Evolutionary conservation across 2,329 filamentous ascomycete genomes (phyloP), one percentile per base, ranked within the genome.

Genomic region (Colletotrichum sublineola): DNA sequence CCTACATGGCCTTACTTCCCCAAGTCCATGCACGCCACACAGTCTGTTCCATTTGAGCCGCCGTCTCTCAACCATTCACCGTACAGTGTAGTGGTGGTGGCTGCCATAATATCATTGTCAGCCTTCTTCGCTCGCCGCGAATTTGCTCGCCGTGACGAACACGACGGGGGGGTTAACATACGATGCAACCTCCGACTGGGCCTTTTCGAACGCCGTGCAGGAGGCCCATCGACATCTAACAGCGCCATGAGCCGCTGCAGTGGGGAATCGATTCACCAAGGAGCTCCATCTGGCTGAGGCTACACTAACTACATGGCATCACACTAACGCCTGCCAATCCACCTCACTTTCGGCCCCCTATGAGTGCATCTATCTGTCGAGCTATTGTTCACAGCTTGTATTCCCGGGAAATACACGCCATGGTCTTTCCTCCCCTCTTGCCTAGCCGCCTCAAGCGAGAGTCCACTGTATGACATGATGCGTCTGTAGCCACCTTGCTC

Each of bases 371-470:
- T 64, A 68, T 48, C 65, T 68, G 57, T 71, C 68, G 68, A 58
- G 57, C 50, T 58, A 58, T 68, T 71, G 68, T 64, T 68, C 68
- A 71, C 64, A 63, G 64, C 68, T 71, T 71, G 64, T 57, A 63
- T 58, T 38, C 57, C 44, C 57, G 68, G 64, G 68, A 63, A 68
- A 58, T 33, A 38, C 38, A 38, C 44, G 58, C 52, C 44, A 71
- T 9, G 24, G 14, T 5, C 42, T 24, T 42, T 57, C 29, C 6
- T 42, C 52, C 29, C 64, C 64, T 48, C 64, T 63, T 36, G 42
- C 14, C 33, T 38, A 52, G 24, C 53, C 52, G 20, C 40, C 42
- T 42, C 2, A 38, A 29, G 36, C 42, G 31, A 58, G 29, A 63
- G 40, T 38, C 40, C 44, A 44, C 58, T 31, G 29, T 46, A 53